A percentile compares a stretch with the other conserved stretches of the same genome.
Evolutionary conservation across 306 rosid genomes (phyloP).

Genomic region (Coriaria nepalensis): DNA sequence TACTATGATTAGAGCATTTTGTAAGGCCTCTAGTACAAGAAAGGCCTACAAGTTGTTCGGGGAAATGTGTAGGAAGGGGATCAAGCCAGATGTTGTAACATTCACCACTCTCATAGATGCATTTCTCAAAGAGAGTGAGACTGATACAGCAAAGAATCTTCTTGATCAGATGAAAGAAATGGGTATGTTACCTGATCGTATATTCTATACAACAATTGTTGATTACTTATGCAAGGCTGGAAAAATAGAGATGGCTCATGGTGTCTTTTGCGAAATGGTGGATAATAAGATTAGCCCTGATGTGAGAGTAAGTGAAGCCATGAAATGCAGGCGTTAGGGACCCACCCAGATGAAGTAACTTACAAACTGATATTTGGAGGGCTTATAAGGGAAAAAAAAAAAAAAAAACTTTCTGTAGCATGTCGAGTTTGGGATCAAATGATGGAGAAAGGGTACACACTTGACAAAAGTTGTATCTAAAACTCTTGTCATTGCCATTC

Average conservation of each 20-base stretch:
- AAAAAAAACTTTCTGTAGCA: slow-evolving; percentile 42
- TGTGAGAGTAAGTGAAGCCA: slow-evolving; percentile 50
- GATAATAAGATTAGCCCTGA: slow-evolving; percentile 61
- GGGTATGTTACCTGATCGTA: slow-evolving; percentile 48
- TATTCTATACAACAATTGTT: slow-evolving; percentile 50
- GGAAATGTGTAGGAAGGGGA: slow-evolving; percentile 68
- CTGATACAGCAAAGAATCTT: slow-evolving; percentile 46
- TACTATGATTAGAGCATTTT: slow-evolving; percentile 53
- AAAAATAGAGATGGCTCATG: slow-evolving; percentile 43
- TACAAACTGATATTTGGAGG: slow-evolving; percentile 78
- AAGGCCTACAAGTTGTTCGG: slow-evolving; percentile 56
- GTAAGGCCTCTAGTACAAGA: slow-evolving; percentile 33
- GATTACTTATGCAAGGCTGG: slow-evolving; percentile 60
- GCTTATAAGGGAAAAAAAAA: slow-evolving; percentile 48
- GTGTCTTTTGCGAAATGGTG: slow-evolving; percentile 54
- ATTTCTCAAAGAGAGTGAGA: slow-evolving; percentile 53
- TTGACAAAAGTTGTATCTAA: slow-evolving; percentile 46
- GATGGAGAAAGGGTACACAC: slow-evolving; percentile 94
- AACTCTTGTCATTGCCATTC: slow-evolving; percentile 46
- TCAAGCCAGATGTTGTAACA: slow-evolving; percentile 62
- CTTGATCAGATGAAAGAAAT: slow-evolving; percentile 49
- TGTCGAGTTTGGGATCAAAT: slow-evolving; percentile 84
- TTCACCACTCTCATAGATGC: slow-evolving; percentile 63
- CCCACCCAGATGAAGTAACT: slow-evolving; percentile 63
- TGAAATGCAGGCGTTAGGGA: slow-evolving; percentile 56